Evolutionary conservation across 768 basidiomycete genomes (phyloP).

Genomic region (Holtermanniella nyarrowii): DNA sequence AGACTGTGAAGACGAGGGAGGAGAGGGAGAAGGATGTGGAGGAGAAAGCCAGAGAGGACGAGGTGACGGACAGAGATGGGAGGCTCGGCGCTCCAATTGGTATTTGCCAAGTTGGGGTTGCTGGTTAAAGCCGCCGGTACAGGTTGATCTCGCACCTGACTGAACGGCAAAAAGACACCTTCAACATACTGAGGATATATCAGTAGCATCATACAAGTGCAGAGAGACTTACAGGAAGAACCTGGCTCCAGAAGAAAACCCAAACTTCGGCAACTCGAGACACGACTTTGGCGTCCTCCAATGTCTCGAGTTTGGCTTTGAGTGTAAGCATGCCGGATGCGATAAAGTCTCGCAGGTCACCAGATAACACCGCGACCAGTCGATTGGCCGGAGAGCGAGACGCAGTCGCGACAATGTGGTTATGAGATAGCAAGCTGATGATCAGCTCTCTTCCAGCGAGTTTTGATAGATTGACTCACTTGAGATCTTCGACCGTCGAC

Average conservation of each 20-base stretch:
- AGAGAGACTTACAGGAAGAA: constrained; percentile 22
- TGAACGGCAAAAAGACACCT: constrained; percentile 38
- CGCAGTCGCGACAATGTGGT: constrained; percentile 28
- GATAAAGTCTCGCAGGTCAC: constrained; percentile 72
- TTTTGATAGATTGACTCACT: constrained; percentile 39
- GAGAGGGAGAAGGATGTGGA: constrained; percentile 36
- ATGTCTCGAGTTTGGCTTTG: constrained; percentile 64
- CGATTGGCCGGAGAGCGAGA: constrained; percentile 47
- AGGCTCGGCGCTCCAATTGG: not conserved
- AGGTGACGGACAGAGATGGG: constrained; percentile 31
- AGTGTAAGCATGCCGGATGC: constrained; percentile 83
- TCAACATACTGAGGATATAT: constrained; percentile 30
- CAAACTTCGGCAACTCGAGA: constrained; percentile 73
- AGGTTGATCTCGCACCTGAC: constrained; percentile 22
- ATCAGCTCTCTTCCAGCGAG: not conserved
- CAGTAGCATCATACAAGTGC: not conserved
- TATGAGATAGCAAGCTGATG: constrained; percentile 26
- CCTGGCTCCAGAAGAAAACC: constrained; percentile 67
- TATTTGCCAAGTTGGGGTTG: constrained; percentile 2
- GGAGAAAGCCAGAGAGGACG: constrained; percentile 34
- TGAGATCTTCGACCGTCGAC: constrained; percentile 83
- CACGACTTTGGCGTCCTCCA: constrained; percentile 70
- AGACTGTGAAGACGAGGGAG: constrained; percentile 24
- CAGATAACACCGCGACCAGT: constrained; percentile 61
- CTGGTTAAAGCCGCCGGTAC: constrained; percentile 4